Percentiles rank a stretch among this genome's conserved stretches.
Conservation (phyloP, 192 early-diverging fungal genomes). For the Gigaspora rosea region DNA sequence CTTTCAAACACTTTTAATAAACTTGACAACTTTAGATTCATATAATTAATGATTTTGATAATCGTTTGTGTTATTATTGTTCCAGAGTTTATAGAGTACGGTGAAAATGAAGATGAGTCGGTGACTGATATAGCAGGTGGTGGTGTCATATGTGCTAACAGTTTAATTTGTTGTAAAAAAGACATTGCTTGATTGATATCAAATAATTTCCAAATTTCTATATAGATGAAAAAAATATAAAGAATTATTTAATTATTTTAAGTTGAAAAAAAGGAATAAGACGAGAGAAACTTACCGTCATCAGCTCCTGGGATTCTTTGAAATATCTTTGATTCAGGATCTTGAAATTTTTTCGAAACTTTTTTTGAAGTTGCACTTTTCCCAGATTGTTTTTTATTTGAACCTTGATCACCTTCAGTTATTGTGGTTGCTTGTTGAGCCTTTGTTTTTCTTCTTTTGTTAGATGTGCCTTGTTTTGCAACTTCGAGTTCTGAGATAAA, state of each 20-base stretch:
- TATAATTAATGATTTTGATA: not conserved
- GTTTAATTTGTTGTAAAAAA: not conserved
- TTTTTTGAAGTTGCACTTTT: not conserved
- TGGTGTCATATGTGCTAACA: not conserved
- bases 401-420: not conserved
- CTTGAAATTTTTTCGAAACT: not conserved
- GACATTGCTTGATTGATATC: not conserved
- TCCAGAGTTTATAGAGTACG: not conserved
- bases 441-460: conserved; percentile 2
- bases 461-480: not conserved
- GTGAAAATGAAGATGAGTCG: not conserved
- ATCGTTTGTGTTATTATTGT: not conserved
- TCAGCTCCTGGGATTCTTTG: not conserved
- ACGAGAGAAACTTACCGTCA: not conserved
- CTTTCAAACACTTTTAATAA: not conserved
- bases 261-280: not conserved
- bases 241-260: not conserved
- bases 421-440: not conserved
- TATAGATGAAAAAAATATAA: not conserved
- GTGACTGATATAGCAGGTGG: not conserved
- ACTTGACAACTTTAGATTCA: not conserved
- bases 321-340: not conserved
- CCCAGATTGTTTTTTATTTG: not conserved
- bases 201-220: not conserved
- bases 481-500: not conserved